Evolutionary conservation across 257 asterid genomes (phyloP).

Genomic region (Oldenlandia corymbosa): DNA sequence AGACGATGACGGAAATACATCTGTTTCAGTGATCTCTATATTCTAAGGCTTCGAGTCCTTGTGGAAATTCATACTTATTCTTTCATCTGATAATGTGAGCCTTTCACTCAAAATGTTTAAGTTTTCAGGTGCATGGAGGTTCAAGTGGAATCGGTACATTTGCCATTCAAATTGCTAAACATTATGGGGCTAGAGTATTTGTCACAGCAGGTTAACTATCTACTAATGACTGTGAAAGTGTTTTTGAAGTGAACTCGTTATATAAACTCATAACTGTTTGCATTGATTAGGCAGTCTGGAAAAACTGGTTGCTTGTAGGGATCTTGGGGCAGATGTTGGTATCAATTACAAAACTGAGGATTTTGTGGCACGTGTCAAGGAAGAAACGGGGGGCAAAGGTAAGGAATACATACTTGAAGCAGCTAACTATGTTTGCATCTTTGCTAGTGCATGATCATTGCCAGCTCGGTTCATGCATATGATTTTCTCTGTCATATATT

Average conservation of each 20-base stretch:
- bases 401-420: neutral
- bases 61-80: neutral
- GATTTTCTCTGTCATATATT: neutral
- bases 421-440: neutral
- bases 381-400: conserved; percentile 97
- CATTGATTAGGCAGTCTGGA: conserved; percentile 70
- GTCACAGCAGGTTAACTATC: conserved; percentile 77
- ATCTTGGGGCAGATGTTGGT: conserved; percentile 92
- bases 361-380: conserved; percentile 78
- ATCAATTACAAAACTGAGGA: conserved; percentile 93
- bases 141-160: conserved; percentile 98
- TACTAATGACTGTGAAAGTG: neutral
- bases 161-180: conserved; percentile 89
- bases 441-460: neutral
- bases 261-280: neutral
- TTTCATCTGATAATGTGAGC: neutral
- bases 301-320: conserved; percentile 86
- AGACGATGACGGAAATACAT: neutral
- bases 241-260: neutral
- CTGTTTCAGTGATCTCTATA: neutral
- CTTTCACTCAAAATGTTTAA: neutral
- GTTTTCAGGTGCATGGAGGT: conserved; percentile 88
- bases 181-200: conserved; percentile 65
- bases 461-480: neutral
- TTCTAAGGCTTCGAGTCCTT: neutral